Conservation (phyloP, 371 early-diverging fungal species). For the Dentiscutata heterogama region DNA sequence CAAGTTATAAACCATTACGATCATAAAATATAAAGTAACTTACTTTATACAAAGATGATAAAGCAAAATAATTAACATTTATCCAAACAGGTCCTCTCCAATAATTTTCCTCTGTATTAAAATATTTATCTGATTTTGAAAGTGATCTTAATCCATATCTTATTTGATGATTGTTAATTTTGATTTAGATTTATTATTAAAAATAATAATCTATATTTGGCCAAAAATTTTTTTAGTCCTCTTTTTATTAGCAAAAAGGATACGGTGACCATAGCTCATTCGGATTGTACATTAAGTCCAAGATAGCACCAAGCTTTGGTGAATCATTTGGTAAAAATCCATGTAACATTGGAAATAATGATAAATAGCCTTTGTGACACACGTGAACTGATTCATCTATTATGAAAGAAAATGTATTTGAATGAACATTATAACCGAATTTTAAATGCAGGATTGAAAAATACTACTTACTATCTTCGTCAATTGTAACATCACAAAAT, state of each 20-base stretch:
- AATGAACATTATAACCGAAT: not conserved
- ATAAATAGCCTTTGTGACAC: slow-evolving; percentile 91
- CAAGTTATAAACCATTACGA: not conserved
- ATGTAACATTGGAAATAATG: slow-evolving; percentile 84
- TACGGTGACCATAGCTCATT: slow-evolving; percentile 85
- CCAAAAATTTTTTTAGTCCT: not conserved
- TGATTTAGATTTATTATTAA: not conserved
- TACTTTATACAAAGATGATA: slow-evolving; percentile 79
- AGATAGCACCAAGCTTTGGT: slow-evolving; percentile 71
- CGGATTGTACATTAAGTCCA: slow-evolving; percentile 80
- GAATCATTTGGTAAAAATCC: slow-evolving; percentile 80
- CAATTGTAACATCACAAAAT: slow-evolving; percentile 82
- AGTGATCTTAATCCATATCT: slow-evolving; percentile 84
- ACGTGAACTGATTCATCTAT: slow-evolving; percentile 66
- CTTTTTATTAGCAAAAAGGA: not conserved
- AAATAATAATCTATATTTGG: not conserved
- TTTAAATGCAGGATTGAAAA: slow-evolving; percentile 25
- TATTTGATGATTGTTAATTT: not conserved
- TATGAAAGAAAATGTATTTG: not conserved
- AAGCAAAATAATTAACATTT: slow-evolving; percentile 89
- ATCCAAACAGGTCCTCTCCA: slow-evolving; percentile 98
- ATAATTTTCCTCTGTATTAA: slow-evolving; percentile 89
- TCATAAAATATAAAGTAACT: slow-evolving; percentile 14
- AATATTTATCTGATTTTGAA: slow-evolving; percentile 77
- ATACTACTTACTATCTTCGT: slow-evolving; percentile 58